Evolutionary conservation across 2,329 filamentous ascomycete genomes (phyloP), one percentile per base, ranked within the genome.

Genomic region (Cercospora berteroae): DNA sequence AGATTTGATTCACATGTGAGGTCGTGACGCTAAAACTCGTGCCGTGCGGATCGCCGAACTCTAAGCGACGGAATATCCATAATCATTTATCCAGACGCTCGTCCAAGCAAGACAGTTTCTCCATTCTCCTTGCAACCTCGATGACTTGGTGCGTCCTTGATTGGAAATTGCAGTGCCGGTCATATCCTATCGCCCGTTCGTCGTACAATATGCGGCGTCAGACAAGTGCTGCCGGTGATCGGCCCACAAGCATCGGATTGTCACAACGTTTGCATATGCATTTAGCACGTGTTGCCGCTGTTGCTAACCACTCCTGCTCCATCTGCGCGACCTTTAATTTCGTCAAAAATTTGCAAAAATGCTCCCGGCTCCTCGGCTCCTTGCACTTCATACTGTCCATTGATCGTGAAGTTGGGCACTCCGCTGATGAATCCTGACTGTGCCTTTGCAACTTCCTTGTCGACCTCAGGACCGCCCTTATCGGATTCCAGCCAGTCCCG

Each of bases 361-460:
- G 84, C 85, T 56, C 83, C 81, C 2, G 88, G 84, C 67, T 93
- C 90, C 79, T 93, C 88, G 1, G 91, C 91, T 1, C 91, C 92
- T 29, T 88, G 85, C 31, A 94, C 78, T 71, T 89, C 85, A 77
- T 88, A 89, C 71, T 81, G 82, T 1, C 83, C 88, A 74, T 94
- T 89, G 69, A 95, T 85, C 12, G 87, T 87, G 76, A 92, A 94
- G 77, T 91, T 87, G 6, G 92, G 91, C 69, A 95, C 92, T 0
- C 90, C 90, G 63, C 80, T 83, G 44, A 94, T 83, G 64, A 83
- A 82, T 74, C 84, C 82, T 67, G 73, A 72, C 67, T 79, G 75
- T 60, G 82, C 78, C 76, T 79, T 75, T 77, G 75, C 73, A 12
- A 83, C 82, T 73, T 84, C 82, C 67, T 79, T 80, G 76, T 83